Percentiles rank a stretch among this genome's conserved stretches.
phyloP scores from a whole-genome alignment of 345 rosid species.

The Gossypium raimondii region DNA sequence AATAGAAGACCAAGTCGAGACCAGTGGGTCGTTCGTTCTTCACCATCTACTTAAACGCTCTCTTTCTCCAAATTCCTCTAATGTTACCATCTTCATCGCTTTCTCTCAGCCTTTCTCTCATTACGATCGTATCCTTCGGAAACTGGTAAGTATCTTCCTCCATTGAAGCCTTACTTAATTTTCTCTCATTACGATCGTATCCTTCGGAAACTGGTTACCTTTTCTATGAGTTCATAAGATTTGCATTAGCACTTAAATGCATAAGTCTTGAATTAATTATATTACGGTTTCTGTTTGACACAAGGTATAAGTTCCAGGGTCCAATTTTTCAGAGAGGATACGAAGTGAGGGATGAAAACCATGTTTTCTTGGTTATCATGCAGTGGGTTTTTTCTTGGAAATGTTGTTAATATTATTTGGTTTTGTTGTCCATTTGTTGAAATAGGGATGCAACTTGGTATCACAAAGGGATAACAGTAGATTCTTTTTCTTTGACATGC shows the following conservation, averaged over 20 bases:
- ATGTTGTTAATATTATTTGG: conserved; percentile 1
- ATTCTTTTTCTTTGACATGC: conserved; percentile 74
- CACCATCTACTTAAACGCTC: conserved; percentile 77
- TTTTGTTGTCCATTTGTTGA: neutral
- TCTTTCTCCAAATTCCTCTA: conserved; percentile 46
- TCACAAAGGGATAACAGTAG: conserved; percentile 53
- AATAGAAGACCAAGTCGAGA: conserved; percentile 80
- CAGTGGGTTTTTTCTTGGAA: neutral
- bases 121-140: conserved; percentile 76
- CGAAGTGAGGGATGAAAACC: neutral
- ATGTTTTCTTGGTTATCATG: neutral
- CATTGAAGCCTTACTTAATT: neutral
- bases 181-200: conserved; percentile 72
- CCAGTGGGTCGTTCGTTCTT: conserved; percentile 69
- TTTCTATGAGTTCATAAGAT: neutral
- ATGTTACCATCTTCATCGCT: conserved; percentile 58
- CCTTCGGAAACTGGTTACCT: conserved; percentile 44
- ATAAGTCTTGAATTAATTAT: neutral
- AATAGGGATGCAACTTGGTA: conserved; percentile 75
- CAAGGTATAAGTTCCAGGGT: neutral
- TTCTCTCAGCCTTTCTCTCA: conserved; percentile 82
- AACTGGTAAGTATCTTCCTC: conserved; percentile 43
- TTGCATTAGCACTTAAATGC: neutral
- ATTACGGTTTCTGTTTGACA: neutral
- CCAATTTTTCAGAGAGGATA: neutral